phyloP scores from a whole-genome alignment of 2,329 filamentous ascomycete species.

The Fusarium marasasianum region DNA sequence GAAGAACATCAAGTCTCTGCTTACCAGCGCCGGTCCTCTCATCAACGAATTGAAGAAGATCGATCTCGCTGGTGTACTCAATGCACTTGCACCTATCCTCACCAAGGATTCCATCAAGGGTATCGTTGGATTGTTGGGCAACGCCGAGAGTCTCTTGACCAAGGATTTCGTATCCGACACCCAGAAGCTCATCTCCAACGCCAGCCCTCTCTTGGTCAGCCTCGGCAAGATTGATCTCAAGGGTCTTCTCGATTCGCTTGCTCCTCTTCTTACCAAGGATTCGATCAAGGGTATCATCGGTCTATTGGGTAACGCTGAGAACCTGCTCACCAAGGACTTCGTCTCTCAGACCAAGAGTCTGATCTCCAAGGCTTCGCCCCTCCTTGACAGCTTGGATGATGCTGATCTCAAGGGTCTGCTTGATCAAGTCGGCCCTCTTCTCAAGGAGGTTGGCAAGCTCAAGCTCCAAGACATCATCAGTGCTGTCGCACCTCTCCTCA shows the following conservation, averaged over 20 bases:
- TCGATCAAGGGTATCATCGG: constrained; percentile 46
- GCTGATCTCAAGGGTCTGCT: constrained; percentile 47
- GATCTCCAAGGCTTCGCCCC: constrained; percentile 42
- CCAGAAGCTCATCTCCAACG: constrained; percentile 39
- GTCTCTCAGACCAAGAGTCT: constrained; percentile 40
- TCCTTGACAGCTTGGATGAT: constrained; percentile 47
- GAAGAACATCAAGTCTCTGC: constrained; percentile 38
- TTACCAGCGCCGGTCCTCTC: constrained; percentile 44
- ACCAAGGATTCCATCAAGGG: constrained; percentile 46
- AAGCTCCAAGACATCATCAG: constrained; percentile 44
- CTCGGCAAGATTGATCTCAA: constrained; percentile 48
- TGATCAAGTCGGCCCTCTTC: constrained; percentile 47
- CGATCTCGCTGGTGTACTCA: constrained; percentile 47
- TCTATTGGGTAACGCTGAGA: constrained; percentile 47
- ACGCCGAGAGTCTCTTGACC: constrained; percentile 44
- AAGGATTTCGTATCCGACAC: constrained; percentile 36
- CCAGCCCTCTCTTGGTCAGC: constrained; percentile 45
- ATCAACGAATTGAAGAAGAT: constrained; percentile 46
- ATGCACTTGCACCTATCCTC: constrained; percentile 40
- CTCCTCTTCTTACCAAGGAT: constrained; percentile 45
- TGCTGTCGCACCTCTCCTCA: constrained; percentile 45
- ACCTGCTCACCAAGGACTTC: constrained; percentile 41
- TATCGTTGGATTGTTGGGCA: constrained; percentile 45
- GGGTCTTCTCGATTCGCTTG: constrained; percentile 37
- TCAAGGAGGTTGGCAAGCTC: constrained; percentile 47